phyloP scores from a whole-genome alignment of 495 filamentous ascomycete species.

The Neurospora discreta region DNA sequence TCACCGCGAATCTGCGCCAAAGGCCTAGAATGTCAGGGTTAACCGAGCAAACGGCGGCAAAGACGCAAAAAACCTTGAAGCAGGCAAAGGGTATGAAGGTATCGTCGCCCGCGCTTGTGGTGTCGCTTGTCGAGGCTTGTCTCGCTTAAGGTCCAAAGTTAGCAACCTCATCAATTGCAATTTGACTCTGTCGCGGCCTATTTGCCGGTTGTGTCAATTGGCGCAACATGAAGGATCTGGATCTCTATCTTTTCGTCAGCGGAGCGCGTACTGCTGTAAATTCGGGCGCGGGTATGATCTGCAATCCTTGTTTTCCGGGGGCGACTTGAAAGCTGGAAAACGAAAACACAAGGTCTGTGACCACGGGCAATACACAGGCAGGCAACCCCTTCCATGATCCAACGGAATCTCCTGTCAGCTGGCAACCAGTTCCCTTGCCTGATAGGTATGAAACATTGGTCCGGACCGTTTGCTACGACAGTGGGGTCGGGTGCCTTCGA shows the following conservation, averaged over 20 bases:
- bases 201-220: background rate
- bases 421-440: background rate
- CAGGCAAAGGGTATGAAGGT: background rate
- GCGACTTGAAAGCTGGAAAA: background rate
- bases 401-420: background rate
- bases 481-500: background rate
- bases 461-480: background rate
- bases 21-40: background rate
- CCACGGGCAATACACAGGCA: background rate
- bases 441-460: background rate
- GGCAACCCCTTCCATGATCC: background rate
- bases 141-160: background rate
- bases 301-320: background rate
- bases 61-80: background rate
- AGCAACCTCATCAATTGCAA: background rate
- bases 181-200: background rate
- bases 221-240: background rate
- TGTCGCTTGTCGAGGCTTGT: background rate
- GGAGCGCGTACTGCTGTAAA: background rate
- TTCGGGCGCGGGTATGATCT: background rate
- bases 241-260: background rate
- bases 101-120: background rate
- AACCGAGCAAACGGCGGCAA: background rate
- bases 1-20: background rate
- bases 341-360: background rate